phyloP scores from a whole-genome alignment of 345 rosid species.

The Isatis tinctoria region DNA sequence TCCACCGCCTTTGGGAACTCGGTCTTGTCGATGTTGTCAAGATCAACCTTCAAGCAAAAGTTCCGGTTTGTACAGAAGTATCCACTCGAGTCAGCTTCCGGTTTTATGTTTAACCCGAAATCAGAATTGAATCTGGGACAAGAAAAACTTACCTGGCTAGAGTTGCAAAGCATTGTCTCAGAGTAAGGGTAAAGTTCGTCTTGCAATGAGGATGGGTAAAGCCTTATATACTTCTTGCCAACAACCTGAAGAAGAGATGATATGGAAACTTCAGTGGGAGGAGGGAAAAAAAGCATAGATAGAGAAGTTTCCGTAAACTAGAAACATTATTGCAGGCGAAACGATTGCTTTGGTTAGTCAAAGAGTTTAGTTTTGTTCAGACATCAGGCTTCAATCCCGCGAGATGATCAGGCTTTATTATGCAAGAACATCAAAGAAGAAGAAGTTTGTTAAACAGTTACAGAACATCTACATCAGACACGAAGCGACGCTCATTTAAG shows the following conservation, averaged over 20 bases:
- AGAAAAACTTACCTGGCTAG: constrained; percentile 69
- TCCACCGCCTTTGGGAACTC: constrained; percentile 58
- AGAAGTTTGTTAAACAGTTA: constrained; percentile 12
- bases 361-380: constrained; percentile 26
- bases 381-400: constrained; percentile 32
- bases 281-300: not conserved
- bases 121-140: not conserved
- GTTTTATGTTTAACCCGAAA: not conserved
- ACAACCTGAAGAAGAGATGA: constrained; percentile 57
- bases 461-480: not conserved
- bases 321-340: constrained; percentile 1
- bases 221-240: constrained; percentile 87
- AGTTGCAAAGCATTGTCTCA: constrained; percentile 86
- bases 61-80: not conserved
- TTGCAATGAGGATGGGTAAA: constrained; percentile 60
- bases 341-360: constrained; percentile 28
- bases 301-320: not conserved
- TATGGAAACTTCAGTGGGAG: constrained; percentile 1
- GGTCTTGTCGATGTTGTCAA: constrained; percentile 60
- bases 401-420: constrained; percentile 12
- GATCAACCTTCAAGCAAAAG: constrained; percentile 69
- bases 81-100: not conserved
- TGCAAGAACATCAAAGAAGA: constrained; percentile 29
- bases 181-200: constrained; percentile 80
- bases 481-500: constrained; percentile 4